A percentile compares a stretch with the other conserved stretches of the same genome.
Conservation (phyloP, 345 rosid genomes). For the Corymbia maculata region DNA sequence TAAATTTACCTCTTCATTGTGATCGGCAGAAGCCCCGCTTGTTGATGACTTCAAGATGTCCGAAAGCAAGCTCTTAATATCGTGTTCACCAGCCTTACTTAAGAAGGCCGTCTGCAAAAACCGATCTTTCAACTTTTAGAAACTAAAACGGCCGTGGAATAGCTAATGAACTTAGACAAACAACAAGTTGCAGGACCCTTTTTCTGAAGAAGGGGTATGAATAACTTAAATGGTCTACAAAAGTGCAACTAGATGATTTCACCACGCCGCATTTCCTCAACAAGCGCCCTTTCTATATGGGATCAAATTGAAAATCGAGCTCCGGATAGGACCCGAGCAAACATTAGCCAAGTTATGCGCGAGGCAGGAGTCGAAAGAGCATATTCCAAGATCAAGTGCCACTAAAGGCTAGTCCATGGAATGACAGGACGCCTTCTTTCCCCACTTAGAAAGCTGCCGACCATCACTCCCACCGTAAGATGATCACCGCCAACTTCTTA, state of each 20-base stretch:
- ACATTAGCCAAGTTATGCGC: not conserved
- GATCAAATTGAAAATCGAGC: not conserved
- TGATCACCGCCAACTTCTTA: not conserved
- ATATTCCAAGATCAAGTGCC: not conserved
- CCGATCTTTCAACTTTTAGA: not conserved
- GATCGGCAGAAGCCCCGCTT: conserved; percentile 12
- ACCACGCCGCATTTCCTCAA: not conserved
- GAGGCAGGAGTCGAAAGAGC: not conserved
- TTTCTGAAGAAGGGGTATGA: not conserved
- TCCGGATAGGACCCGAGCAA: not conserved
- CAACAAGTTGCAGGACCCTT: not conserved
- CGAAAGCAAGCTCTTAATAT: conserved; percentile 39
- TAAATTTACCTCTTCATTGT: conserved; percentile 39
- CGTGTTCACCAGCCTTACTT: conserved; percentile 16
- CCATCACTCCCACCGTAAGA: not conserved
- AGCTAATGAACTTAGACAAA: not conserved
- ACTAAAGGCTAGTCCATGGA: not conserved
- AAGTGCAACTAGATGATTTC: not conserved
- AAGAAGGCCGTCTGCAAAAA: conserved; percentile 26
- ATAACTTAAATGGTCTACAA: not conserved
- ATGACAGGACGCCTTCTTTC: not conserved
- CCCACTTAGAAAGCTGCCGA: not conserved
- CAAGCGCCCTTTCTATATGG: not conserved
- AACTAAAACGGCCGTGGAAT: not conserved
- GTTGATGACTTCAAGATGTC: conserved; percentile 42